Percentiles rank a stretch among this genome's conserved stretches.
phyloP scores from a whole-genome alignment of 1,139 yeast species.

The Geotrichum macrosporum region DNA sequence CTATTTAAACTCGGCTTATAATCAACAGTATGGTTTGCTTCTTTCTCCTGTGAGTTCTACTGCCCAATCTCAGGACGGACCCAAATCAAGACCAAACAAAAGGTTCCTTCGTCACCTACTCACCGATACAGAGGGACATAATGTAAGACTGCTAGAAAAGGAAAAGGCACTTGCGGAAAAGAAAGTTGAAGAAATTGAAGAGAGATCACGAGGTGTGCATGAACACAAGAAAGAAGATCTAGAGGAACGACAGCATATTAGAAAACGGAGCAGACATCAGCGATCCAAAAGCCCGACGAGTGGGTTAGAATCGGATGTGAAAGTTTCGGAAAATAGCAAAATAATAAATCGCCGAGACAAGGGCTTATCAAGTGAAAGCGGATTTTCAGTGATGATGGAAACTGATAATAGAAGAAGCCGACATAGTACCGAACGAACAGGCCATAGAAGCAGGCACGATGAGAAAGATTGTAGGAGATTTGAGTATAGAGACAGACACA shows the following conservation, averaged over 20 bases:
- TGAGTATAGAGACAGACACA: too few species aligned
- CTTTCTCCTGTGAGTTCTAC: not conserved
- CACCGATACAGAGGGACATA: conserved; percentile 20
- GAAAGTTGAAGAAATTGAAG: conserved; percentile 8
- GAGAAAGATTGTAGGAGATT: too few species aligned
- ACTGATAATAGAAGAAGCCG: too few species aligned
- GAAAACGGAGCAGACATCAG: not conserved
- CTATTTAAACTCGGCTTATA: conserved; percentile 27
- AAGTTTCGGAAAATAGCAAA: too few species aligned
- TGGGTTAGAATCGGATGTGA: too few species aligned
- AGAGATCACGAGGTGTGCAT: not conserved
- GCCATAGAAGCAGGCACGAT: too few species aligned
- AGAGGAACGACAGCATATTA: not conserved
- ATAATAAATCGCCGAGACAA: too few species aligned
- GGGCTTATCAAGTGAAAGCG: too few species aligned
- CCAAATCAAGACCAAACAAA: conserved; percentile 19
- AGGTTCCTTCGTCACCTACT: conserved; percentile 20
- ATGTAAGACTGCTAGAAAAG: conserved; percentile 15
- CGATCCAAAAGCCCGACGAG: too few species aligned
- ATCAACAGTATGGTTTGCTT: conserved; percentile 18
- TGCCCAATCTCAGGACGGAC: not conserved
- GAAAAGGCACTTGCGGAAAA: conserved; percentile 5
- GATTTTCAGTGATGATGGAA: too few species aligned
- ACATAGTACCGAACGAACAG: too few species aligned
- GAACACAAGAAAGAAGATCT: not conserved